Evolutionary conservation across 345 rosid genomes (phyloP).

Genomic region (Citrus glauca): DNA sequence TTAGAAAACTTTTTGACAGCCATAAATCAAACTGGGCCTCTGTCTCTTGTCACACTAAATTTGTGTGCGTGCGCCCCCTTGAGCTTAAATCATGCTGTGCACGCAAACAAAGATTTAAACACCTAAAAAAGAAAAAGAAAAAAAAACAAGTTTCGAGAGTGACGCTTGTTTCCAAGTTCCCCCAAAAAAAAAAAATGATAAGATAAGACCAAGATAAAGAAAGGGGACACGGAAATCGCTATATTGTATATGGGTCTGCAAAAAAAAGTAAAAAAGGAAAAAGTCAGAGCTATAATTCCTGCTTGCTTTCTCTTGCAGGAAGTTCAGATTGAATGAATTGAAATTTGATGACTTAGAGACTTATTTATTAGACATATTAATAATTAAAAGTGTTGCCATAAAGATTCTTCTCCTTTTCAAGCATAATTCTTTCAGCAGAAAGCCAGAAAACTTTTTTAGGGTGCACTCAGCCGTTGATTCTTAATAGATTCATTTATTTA

Average conservation of each 20-base stretch:
- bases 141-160: too few relatives aligned
- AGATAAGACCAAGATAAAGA: neutral
- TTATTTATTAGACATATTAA: neutral
- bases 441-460: too few relatives aligned
- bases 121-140: neutral
- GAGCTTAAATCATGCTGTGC: constrained; percentile 25
- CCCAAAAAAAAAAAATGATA: neutral
- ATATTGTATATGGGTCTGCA: neutral
- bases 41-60: neutral
- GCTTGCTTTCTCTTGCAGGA: neutral
- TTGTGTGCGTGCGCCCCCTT: constrained; percentile 20
- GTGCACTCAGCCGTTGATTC: fast-evolving
- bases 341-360: neutral
- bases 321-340: neutral
- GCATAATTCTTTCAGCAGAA: neutral
- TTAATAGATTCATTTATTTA: too few relatives aligned
- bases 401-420: neutral
- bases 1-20: neutral
- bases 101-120: constrained; percentile 22
- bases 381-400: neutral
- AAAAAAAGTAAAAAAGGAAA: neutral
- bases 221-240: neutral
- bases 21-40: neutral
- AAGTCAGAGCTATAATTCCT: neutral
- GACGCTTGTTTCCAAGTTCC: constrained; percentile 6